A percentile compares a stretch with the other conserved stretches of the same genome.
These are phyloP conservation scores for Malus hybrid DNA, from an alignment of 331 rosid genomes.

Conservation along the genomic window DNA sequence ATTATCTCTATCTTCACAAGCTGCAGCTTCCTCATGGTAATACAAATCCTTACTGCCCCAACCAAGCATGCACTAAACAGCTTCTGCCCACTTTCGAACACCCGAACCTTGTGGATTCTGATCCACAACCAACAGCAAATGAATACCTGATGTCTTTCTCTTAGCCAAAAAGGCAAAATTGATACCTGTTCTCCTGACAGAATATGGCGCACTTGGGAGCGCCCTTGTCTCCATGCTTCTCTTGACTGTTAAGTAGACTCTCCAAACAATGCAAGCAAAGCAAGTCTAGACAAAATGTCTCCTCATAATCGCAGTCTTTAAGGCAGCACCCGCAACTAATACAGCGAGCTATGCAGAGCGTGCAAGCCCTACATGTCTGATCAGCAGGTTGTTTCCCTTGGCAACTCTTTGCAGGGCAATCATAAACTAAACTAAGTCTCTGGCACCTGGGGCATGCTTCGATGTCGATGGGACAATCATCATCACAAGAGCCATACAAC, in stretches of 20 bases:
- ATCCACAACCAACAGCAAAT: not conserved
- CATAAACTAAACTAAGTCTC: slow-evolving; percentile 38
- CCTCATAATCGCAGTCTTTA: slow-evolving; percentile 36
- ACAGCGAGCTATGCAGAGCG: slow-evolving; percentile 40
- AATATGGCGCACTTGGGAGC: slow-evolving; percentile 21
- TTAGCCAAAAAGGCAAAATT: slow-evolving; percentile 38
- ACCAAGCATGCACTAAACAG: not conserved
- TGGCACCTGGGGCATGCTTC: slow-evolving; percentile 57
- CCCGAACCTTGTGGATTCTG: not conserved
- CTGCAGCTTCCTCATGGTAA: not conserved
- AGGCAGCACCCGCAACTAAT: slow-evolving; percentile 45
- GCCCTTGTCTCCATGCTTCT: slow-evolving; percentile 17
- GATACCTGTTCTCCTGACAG: slow-evolving; percentile 23
- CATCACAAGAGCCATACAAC: slow-evolving; percentile 21
- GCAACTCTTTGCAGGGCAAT: slow-evolving; percentile 56
- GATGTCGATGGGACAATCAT: slow-evolving; percentile 46
- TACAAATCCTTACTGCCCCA: not conserved
- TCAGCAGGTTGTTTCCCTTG: slow-evolving; percentile 28
- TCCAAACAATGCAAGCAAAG: slow-evolving; percentile 43
- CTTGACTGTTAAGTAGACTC: slow-evolving; percentile 19
- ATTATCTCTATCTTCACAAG: not conserved
- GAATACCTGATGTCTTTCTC: not conserved
- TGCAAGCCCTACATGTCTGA: slow-evolving; percentile 53
- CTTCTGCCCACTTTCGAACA: not conserved
- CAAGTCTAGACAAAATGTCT: slow-evolving; percentile 38